Evolutionary conservation across 345 rosid species (phyloP).

Genomic region (Citrus trifoliata): DNA sequence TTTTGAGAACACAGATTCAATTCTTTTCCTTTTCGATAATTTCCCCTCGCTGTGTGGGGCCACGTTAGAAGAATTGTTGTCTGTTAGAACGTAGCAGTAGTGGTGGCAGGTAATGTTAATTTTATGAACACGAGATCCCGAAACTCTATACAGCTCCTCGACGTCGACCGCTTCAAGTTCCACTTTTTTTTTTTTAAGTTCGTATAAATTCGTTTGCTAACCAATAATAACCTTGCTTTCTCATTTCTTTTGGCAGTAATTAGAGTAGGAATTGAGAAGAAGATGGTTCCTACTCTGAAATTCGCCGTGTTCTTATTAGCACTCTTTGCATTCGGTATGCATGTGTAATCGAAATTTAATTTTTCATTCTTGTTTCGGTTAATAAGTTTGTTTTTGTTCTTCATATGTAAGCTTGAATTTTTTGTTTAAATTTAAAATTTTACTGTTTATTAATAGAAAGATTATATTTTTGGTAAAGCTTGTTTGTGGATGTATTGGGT

Average conservation of each 20-base stretch:
- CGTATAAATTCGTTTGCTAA: background rate
- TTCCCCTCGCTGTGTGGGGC: background rate
- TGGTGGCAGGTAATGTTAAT: conserved; percentile 26
- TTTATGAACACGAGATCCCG: conserved; percentile 86
- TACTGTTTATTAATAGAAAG: background rate
- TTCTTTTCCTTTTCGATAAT: background rate
- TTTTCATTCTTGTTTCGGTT: background rate
- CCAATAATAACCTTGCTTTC: background rate
- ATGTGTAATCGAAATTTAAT: background rate
- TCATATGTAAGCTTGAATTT: background rate
- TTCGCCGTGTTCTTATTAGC: conserved; percentile 28
- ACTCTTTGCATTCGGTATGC: conserved; percentile 50
- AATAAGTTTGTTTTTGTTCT: background rate
- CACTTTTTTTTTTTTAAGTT: background rate
- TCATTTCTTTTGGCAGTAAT: conserved; percentile 24
- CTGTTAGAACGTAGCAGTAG: conserved; percentile 27
- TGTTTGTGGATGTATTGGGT: background rate
- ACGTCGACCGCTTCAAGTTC: background rate
- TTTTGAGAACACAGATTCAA: too few species aligned
- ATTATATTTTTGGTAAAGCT: background rate
- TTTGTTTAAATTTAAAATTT: too few species aligned
- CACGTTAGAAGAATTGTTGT: conserved; percentile 16
- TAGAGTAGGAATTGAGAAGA: conserved; percentile 25
- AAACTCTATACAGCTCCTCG: conserved; percentile 30
- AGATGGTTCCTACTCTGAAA: conserved; percentile 52